Base-by-base conservation (phyloP, 352 stramenopile species). In the Pythium oligandrum region DNA sequence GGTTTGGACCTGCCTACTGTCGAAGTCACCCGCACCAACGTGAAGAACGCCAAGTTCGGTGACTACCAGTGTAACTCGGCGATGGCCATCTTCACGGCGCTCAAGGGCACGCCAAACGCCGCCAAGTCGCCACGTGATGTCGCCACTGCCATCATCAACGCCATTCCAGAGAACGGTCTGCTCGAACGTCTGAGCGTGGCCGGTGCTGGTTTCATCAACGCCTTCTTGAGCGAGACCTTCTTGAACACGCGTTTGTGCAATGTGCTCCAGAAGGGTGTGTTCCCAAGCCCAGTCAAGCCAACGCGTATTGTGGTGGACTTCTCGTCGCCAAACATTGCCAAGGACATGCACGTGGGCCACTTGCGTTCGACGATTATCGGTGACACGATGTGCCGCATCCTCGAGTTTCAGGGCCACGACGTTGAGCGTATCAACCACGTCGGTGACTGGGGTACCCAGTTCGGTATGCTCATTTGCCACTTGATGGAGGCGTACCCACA, bases 401-500 rank as follows among this genome's bases (percentile, higher is more conserved):
- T 94, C n/a, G 84, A 94, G 55, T 94, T 94, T 67, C 82, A 93
- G 59, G 76, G 68, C 62, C 74, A 91, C 66, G 65, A 91, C 35
- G 84, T 94, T n/a, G 58, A 71, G 50, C 82, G 84, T 33, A 83
- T 93, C 36, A 94, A 91, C 70, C 84, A 94, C 76, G 75, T 93
- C 11, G 84, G 84, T 11, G 84, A 94, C 65, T 91, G 81, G 84
- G 84, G 84, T 39, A 92, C 84, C 10, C 97, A 99, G 73, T 99
- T 99, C 64, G 98, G 97, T 43, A 99, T 99, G 98, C 83, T 99
- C 9, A 99, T 99, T 72, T 96, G 97, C 66, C 97, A 99, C 73
- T 80, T 99, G 46, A 97, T 97, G 52, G 97, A 99, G 64, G 95
- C 95, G 59, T 98, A 98, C 75, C 97, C 54, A 67, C 96, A 73